phyloP scores from a whole-genome alignment of 108 stramenopile genomes.

The Aurantiochytrium sp. region DNA sequence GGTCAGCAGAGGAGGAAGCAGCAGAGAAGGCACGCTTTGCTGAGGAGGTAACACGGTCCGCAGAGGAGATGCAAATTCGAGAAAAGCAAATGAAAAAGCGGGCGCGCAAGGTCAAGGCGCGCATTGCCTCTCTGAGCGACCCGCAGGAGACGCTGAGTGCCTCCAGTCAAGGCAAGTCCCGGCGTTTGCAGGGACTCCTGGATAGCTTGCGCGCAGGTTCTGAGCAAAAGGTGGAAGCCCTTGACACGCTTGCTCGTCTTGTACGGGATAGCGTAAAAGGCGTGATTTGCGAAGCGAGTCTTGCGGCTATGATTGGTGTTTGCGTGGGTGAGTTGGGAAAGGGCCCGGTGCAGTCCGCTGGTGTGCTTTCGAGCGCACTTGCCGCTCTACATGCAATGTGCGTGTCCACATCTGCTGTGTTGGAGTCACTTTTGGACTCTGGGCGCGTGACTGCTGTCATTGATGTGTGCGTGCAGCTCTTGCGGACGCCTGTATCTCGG shows the following conservation, averaged over 20 bases:
- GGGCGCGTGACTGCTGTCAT: not conserved
- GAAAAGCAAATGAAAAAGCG: constrained; percentile 9
- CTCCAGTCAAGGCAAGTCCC: too few relatives aligned
- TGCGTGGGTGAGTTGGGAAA: not conserved
- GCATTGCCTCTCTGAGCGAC: not conserved
- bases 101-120: not conserved
- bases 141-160: not conserved
- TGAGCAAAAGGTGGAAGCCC: not conserved
- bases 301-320: not conserved
- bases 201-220: not conserved
- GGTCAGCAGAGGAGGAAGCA: not conserved
- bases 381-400: not conserved
- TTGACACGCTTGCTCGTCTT: not conserved
- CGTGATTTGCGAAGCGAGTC: not conserved
- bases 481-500: not conserved
- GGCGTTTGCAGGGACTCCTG: not conserved
- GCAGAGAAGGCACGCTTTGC: not conserved
- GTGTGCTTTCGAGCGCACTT: not conserved
- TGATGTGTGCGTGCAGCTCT: not conserved
- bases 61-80: not conserved
- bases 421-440: not conserved
- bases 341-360: not conserved
- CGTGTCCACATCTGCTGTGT: not conserved
- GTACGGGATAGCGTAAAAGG: not conserved
- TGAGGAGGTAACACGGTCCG: not conserved